Base-by-base conservation (phyloP, 2,329 filamentous ascomycete genomes). In the Aureobasidium musti region DNA sequence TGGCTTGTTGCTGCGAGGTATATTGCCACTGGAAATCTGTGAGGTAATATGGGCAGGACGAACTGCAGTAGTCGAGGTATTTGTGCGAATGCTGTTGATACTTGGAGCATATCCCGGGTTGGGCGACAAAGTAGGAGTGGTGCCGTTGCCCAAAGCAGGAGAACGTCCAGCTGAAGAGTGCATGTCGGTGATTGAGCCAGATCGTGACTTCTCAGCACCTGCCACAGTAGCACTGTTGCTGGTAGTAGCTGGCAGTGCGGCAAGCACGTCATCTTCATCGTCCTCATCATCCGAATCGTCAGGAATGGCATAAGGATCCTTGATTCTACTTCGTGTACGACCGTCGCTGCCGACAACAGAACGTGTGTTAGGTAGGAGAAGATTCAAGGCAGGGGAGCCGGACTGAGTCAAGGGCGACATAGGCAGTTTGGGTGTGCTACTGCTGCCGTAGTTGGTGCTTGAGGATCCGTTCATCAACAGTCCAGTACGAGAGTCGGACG, bases 251-350 rank as follows among this genome's bases (percentile, higher is more conserved):
- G 82, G 80, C 65, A 83, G 78, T 17, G 78, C 79, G 17, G 43
- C 50, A n/a, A 65, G 49, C 35, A 53, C 49, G 23, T 63, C 60
- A 14, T 75, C 54, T 26, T 59, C 54, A 35, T 86, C 81, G 11
- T 88, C 82, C 17, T 63, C 59, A 5, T 88, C 88, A 64, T 90
- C 86, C 43, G 79, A 76, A 6, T 78, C 77, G 5, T 77, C 82
- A 73, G 97, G 93, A 69, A 98, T 91, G n/a, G 92, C 91, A 71
- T 98, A 98, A 0, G 94, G 95, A 73, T 99, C 95, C 66, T 86
- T 90, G 61, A 92, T 87, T 33, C 91, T 87, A 53, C 89, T 86
- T 52, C 89, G 91, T 73, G 91, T 96, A 64, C 90, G 86, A 71
- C 86, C 85, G 5, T 91, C 61, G 21, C 65, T 56, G 23, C 39